A percentile compares a stretch with the other conserved stretches of the same genome.
Conservation (phyloP, 495 filamentous ascomycete genomes). For the Annulohypoxylon bovei region DNA sequence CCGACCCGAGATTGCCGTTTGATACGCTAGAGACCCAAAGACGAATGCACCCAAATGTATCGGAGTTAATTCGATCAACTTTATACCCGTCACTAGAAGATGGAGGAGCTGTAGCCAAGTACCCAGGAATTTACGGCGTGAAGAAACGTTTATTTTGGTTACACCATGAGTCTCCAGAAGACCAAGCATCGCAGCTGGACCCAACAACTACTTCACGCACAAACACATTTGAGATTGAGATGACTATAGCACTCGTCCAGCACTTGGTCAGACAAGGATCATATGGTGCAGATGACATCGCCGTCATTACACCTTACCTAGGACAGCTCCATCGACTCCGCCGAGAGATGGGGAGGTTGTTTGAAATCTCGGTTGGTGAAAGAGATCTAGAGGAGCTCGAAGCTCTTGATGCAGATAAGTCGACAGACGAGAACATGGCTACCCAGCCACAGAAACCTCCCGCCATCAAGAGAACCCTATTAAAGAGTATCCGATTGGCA, state of each 20-base stretch:
- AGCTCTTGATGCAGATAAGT: slow-evolving; percentile 54
- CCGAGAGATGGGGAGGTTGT: slow-evolving; percentile 57
- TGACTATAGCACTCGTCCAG: slow-evolving; percentile 71
- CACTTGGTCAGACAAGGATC: slow-evolving; percentile 77
- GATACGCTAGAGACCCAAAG: slow-evolving; percentile 71
- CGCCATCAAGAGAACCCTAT: slow-evolving; percentile 60
- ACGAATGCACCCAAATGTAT: slow-evolving; percentile 80
- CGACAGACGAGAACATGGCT: slow-evolving; percentile 37
- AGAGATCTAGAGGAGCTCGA: slow-evolving; percentile 71
- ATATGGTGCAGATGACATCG: slow-evolving; percentile 74
- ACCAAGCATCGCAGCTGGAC: slow-evolving; percentile 52
- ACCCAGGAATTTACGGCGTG: slow-evolving; percentile 73
- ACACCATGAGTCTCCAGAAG: slow-evolving; percentile 70
- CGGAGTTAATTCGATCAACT: slow-evolving; percentile 68
- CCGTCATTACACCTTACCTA: slow-evolving; percentile 80
- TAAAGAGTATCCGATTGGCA: slow-evolving; percentile 73
- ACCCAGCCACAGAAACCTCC: slow-evolving; percentile 5
- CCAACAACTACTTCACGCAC: slow-evolving; percentile 65
- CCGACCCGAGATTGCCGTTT: slow-evolving; percentile 59
- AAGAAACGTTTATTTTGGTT: slow-evolving; percentile 76
- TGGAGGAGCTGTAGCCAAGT: slow-evolving; percentile 56
- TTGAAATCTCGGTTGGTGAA: slow-evolving; percentile 73
- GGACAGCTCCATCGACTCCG: slow-evolving; percentile 75
- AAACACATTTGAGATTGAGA: slow-evolving; percentile 74
- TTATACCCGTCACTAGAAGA: slow-evolving; percentile 75